Percentiles rank a stretch among this genome's conserved stretches.
Conservation (phyloP, 345 rosid species). For the Murraya paniculata region DNA sequence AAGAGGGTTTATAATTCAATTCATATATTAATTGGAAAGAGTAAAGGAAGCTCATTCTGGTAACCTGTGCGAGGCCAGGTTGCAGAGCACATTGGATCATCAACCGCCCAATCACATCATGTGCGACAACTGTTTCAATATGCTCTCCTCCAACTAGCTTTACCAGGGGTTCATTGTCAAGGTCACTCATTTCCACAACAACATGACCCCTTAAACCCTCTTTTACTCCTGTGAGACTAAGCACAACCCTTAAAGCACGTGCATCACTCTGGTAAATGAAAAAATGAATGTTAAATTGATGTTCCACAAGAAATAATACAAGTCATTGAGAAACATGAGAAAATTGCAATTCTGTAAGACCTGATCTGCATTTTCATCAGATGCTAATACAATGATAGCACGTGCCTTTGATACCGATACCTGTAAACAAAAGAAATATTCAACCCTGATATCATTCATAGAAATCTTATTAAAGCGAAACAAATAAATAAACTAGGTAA, state of each 20-base stretch:
- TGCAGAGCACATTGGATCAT: conserved; percentile 95
- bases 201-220: conserved; percentile 90
- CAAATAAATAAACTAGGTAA: background rate
- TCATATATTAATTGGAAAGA: background rate
- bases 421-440: conserved; percentile 31
- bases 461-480: background rate
- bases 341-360: conserved; percentile 28
- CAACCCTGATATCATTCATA: background rate
- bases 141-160: conserved; percentile 96
- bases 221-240: conserved; percentile 82
- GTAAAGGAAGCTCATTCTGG: conserved; percentile 2
- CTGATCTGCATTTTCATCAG: conserved; percentile 97
- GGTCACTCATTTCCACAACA: conserved; percentile 94
- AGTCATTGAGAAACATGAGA: background rate
- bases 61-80: conserved; percentile 95
- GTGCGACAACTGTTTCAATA: conserved; percentile 90
- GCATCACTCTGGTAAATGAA: conserved; percentile 71
- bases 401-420: conserved; percentile 91
- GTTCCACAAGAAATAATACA: conserved; percentile 15
- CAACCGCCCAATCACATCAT: conserved; percentile 93
- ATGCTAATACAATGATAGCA: conserved; percentile 78
- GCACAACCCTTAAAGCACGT: conserved; percentile 86
- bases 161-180: conserved; percentile 90
- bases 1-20: too few relatives aligned
- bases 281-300: conserved; percentile 13